These are phyloP conservation scores for Hymenoscyphus salicellus DNA, from an alignment of 2,329 filamentous ascomycete species.

Conservation along the genomic window DNA sequence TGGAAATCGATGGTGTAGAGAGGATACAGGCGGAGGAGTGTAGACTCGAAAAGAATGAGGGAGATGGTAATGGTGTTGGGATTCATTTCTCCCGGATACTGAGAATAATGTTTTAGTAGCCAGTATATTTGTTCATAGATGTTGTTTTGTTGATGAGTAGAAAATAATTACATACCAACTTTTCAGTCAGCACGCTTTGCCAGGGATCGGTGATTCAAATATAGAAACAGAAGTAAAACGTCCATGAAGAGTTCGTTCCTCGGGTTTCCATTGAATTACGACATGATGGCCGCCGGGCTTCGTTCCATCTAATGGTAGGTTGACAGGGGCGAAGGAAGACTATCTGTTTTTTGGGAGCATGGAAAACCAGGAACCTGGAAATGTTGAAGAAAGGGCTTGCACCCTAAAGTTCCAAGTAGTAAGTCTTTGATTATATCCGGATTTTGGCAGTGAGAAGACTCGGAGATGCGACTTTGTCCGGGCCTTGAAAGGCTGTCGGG, in stretches of 20 bases:
- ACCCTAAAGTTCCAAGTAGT: background rate
- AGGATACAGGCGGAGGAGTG: background rate
- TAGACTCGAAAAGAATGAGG: background rate
- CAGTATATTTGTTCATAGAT: constrained; percentile 9
- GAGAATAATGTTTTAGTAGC: constrained; percentile 1
- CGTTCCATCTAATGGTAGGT: background rate
- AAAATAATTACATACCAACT: background rate
- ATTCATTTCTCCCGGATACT: constrained; percentile 2
- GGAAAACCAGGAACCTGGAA: background rate
- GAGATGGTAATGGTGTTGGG: background rate
- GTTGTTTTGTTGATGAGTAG: background rate
- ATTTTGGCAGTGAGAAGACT: background rate
- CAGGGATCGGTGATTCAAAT: background rate
- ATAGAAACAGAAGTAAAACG: too few species aligned
- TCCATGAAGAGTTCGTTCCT: too few species aligned
- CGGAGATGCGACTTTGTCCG: background rate
- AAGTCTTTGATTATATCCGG: background rate
- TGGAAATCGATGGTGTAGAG: background rate
- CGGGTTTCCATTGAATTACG: background rate
- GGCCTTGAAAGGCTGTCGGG: background rate
- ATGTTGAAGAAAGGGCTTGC: background rate
- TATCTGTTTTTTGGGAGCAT: background rate
- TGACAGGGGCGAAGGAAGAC: background rate
- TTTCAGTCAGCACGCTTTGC: background rate
- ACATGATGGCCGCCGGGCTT: background rate